Evolutionary conservation across 768 basidiomycete genomes (phyloP), one percentile per base, ranked within the genome.

Genomic region (Tricholoma furcatifolium): DNA sequence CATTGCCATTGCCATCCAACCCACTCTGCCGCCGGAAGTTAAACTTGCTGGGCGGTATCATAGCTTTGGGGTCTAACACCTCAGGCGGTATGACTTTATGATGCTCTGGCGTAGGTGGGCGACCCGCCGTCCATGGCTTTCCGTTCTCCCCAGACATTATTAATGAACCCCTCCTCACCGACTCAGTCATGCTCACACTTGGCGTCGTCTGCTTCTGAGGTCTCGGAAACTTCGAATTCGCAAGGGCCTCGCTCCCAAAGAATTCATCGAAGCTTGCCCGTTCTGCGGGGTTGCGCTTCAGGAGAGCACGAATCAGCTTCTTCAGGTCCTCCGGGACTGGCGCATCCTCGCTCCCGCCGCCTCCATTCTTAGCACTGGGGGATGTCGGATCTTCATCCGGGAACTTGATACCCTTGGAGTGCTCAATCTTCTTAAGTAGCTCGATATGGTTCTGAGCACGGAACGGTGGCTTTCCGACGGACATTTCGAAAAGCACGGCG

Each of bases 371-470:
- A n/a, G 74, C 67, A n/a, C 74, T 49, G 39, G 70, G 57, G 11
- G 76, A 73, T 3, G 68, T 47, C 3, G 83, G 78, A 44, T 91
- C 90, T 64, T 98, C 95, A 63, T 98, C 96, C 0, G 96, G 96
- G 58, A 98, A 99, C 68, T 86, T 90, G 64, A 97, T 84, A 27
- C 89, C 91, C 65, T 90, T 91, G n/a, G 91, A 85, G 38, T 81
- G 78, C 65, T 97, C 95, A 53, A 98, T 98, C 80, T 83, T 90
- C 75, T 91, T 91, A 40, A 97, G 73, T 8, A 99, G 80, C 62
- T 98, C 97, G 62, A 98, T 89, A 67, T 98, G 96, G 64, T 98
- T 99, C 68, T 86, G 84, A 0, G 97, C 97, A 14, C 95, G 86
- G 70, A 95, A 99, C 0, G 97, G 97, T 2, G 97, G 91, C 61